Base-by-base conservation (phyloP, 805 yeast genomes). In the Ogataea haglerorum region DNA sequence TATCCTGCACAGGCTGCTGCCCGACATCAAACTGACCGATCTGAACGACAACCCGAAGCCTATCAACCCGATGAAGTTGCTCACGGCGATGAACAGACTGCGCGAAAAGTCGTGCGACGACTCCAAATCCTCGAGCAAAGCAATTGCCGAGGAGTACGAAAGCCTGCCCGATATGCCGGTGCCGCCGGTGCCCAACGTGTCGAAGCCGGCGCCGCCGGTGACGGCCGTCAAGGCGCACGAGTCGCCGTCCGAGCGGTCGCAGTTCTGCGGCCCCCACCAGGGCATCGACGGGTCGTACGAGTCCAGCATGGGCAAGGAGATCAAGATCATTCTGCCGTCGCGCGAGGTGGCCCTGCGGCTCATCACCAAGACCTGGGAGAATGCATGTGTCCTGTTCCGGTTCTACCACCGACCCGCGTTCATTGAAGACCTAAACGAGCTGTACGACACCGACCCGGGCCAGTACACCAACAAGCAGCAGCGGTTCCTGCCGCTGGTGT, bases 321-420 rank as follows among this genome's bases (percentile, higher is more conserved):
- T 84, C 48, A 78, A 72, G 46, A 72, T 82, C 45, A 76, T 84
- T 7, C 64, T 89, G 26, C 96, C 96, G 0, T 77, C 90, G 1
- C 80, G 84, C 54, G 81, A 78, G 24, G 73, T 75, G 18, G 91
- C 95, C 0, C 60, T 85, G 26, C 77, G 76, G 49, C 69, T 88
- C 46, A 80, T 89, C 16, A 76, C 78, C 45, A 76, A 82, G 32
- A 83, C 90, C 1, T 89, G 95, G 95, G 78, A 80, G 46, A 79
- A 82, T 51, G 95, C 95, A 0, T 87, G 95, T 61, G 88, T 87
- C 4, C 67, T 89, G 38, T 85, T 88, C 58, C 69, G 95, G 41
- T 88, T 89, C 58, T 85, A 86, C 58, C 95, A 89, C 56, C 66
- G 95, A 23, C 95, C 95, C 1, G 79, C 90, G 2, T 75, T 88